These are phyloP conservation scores for Lindgomyces ingoldianus DNA, from an alignment of 495 filamentous ascomycete species.

Conservation along the genomic window DNA sequence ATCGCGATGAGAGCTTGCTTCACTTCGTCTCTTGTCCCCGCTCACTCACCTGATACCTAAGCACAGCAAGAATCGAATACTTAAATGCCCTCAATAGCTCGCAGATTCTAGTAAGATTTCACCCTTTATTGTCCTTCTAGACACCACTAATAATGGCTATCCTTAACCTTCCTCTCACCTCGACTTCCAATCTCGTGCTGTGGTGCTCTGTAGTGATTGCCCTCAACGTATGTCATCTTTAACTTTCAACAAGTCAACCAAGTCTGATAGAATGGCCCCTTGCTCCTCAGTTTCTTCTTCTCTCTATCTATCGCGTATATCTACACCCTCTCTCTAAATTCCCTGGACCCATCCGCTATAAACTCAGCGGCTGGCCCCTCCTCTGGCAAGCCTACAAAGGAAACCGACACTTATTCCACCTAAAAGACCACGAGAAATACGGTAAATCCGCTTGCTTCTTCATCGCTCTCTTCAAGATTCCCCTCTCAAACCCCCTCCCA, in stretches of 20 bases:
- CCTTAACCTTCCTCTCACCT: neutral
- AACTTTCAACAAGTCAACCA: neutral
- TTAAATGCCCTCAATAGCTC: too few species aligned
- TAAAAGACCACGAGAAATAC: slow-evolving; percentile 40
- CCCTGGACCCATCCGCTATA: slow-evolving; percentile 31
- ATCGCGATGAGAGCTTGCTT: neutral
- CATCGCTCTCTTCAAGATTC: neutral
- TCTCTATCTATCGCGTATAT: slow-evolving; percentile 29
- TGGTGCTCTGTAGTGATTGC: neutral
- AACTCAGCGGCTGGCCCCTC: slow-evolving; percentile 33
- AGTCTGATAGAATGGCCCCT: neutral
- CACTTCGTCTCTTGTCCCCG: neutral
- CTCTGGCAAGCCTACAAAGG: slow-evolving; percentile 30
- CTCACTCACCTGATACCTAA: too few species aligned
- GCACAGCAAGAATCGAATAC: too few species aligned
- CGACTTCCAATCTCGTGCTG: neutral
- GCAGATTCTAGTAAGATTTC: too few species aligned
- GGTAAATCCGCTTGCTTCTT: slow-evolving; percentile 21
- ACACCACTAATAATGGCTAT: neutral
- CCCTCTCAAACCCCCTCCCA: neutral
- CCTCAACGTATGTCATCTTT: neutral
- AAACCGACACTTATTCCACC: slow-evolving; percentile 30
- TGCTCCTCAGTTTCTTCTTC: neutral
- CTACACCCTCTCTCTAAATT: slow-evolving; percentile 37
- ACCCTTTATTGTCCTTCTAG: too few species aligned